phyloP scores from a whole-genome alignment of 2,329 filamentous ascomycete genomes.

The Colletotrichum sp. region DNA sequence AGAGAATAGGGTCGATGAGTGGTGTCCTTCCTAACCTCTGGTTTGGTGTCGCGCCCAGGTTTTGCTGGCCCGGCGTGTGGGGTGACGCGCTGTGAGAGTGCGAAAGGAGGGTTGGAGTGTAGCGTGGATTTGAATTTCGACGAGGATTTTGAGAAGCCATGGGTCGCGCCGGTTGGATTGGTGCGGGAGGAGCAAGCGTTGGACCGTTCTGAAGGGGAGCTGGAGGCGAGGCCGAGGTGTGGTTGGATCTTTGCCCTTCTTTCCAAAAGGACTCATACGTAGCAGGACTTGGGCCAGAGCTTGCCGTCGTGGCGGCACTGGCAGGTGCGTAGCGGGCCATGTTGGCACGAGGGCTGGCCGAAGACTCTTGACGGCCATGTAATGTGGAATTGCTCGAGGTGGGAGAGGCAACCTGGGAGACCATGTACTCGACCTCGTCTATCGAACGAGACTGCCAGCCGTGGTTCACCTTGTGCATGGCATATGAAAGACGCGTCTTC shows the following conservation, averaged over 20 bases:
- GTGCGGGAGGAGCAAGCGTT: slow-evolving; percentile 57
- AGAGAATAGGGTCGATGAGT: slow-evolving; percentile 59
- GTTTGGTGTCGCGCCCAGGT: slow-evolving; percentile 27
- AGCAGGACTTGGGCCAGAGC: slow-evolving; percentile 24
- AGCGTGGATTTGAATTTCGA: slow-evolving; percentile 55
- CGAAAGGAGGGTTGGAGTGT: slow-evolving; percentile 55
- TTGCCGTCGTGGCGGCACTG: slow-evolving; percentile 27
- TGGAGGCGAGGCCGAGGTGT: slow-evolving; percentile 40
- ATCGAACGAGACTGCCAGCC: slow-evolving; percentile 84
- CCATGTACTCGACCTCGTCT: slow-evolving; percentile 77
- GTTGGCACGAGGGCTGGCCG: slow-evolving; percentile 54
- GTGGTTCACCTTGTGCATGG: slow-evolving; percentile 91
- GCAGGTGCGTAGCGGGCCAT: neutral
- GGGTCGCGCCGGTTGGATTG: slow-evolving; percentile 55
- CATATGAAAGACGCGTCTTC: slow-evolving; percentile 85
- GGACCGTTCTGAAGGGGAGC: slow-evolving; percentile 37
- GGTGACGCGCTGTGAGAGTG: slow-evolving; percentile 54
- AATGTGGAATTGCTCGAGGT: slow-evolving; percentile 63
- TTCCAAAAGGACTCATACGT: slow-evolving; percentile 51
- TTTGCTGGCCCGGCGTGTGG: slow-evolving; percentile 22
- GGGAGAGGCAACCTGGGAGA: slow-evolving; percentile 72
- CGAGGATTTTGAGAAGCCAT: slow-evolving; percentile 45
- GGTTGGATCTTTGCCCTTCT: slow-evolving; percentile 27
- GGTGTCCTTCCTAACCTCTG: slow-evolving; percentile 39
- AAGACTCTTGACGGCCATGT: slow-evolving; percentile 55